Conservation (phyloP, 1,284 basidiomycete genomes). For the Gymnopus androsaceus region DNA sequence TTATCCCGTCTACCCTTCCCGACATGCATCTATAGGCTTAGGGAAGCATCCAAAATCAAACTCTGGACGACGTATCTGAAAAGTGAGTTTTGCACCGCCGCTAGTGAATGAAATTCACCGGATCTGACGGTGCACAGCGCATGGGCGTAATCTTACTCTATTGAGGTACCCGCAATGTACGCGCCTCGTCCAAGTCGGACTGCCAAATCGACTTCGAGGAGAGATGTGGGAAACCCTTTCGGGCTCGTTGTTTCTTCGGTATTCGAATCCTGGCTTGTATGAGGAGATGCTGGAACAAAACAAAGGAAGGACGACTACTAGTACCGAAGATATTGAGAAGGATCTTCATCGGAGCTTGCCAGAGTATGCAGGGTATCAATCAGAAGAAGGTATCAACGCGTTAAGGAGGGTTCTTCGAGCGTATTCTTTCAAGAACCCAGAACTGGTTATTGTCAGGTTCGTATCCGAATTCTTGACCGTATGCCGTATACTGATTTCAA, state of each 20-base stretch:
- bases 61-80: conserved; percentile 91
- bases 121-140: conserved; percentile 46
- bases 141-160: conserved; percentile 89
- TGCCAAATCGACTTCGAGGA: conserved; percentile 93
- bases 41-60: conserved; percentile 97
- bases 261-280: conserved; percentile 86
- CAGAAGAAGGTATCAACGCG: conserved; percentile 81
- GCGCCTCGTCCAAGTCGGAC: conserved; percentile 93
- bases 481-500: conserved; percentile 20
- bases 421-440: conserved; percentile 97
- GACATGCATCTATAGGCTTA: conserved; percentile 54
- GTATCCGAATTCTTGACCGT: conserved; percentile 15
- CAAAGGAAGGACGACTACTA: conserved; percentile 79
- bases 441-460: conserved; percentile 82
- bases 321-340: conserved; percentile 99
- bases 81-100: conserved; percentile 45
- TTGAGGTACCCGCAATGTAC: conserved; percentile 97
- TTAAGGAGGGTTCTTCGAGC: conserved; percentile 92
- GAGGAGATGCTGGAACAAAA: conserved; percentile 80
- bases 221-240: conserved; percentile 99
- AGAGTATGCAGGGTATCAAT: conserved; percentile 94
- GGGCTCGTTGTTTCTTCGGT: conserved; percentile 91
- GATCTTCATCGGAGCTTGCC: conserved; percentile 94
- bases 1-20: conserved; percentile 10
- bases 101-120: not conserved